phyloP scores from a whole-genome alignment of 2,329 filamentous ascomycete species.

The Truncatella angustata region DNA sequence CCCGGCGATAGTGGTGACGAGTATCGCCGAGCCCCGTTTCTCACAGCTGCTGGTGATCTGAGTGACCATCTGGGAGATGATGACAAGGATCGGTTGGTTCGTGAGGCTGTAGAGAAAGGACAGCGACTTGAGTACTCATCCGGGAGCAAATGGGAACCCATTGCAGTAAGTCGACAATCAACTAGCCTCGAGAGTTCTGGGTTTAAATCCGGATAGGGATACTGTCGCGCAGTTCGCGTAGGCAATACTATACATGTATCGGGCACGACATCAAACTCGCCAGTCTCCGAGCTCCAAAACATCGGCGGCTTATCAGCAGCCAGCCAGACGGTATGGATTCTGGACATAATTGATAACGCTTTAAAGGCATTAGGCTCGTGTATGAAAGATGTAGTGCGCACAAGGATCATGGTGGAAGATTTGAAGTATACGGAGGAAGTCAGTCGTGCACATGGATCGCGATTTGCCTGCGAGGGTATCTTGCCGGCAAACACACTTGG shows the following conservation, averaged over 20 bases:
- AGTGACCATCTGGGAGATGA: constrained; percentile 24
- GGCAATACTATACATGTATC: constrained; percentile 25
- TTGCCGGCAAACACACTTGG: constrained; percentile 19
- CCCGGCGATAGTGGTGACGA: constrained; percentile 32
- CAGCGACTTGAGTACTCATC: constrained; percentile 26
- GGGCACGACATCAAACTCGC: constrained; percentile 30
- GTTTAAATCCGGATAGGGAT: constrained; percentile 18
- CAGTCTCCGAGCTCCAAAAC: constrained; percentile 11
- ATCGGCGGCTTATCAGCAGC: constrained; percentile 21
- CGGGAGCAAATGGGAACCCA: constrained; percentile 29
- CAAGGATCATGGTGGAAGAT: constrained; percentile 23
- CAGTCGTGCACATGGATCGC: constrained; percentile 26
- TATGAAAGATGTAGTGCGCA: constrained; percentile 25
- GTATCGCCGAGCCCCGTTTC: constrained; percentile 27
- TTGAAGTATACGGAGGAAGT: constrained; percentile 23
- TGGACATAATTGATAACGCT: constrained; percentile 26
- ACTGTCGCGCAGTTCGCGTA: constrained; percentile 27
- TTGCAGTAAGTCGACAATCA: constrained; percentile 19
- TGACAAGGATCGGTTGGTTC: constrained; percentile 9
- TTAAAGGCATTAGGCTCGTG: constrained; percentile 24
- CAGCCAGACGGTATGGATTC: constrained; percentile 25
- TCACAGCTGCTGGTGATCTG: constrained; percentile 30
- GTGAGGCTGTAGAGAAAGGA: constrained; percentile 18
- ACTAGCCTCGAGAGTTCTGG: background rate
- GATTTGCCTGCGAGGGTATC: constrained; percentile 22